Base-by-base conservation (phyloP, 176 grass and related monocot species). In the Carex littledalei region DNA sequence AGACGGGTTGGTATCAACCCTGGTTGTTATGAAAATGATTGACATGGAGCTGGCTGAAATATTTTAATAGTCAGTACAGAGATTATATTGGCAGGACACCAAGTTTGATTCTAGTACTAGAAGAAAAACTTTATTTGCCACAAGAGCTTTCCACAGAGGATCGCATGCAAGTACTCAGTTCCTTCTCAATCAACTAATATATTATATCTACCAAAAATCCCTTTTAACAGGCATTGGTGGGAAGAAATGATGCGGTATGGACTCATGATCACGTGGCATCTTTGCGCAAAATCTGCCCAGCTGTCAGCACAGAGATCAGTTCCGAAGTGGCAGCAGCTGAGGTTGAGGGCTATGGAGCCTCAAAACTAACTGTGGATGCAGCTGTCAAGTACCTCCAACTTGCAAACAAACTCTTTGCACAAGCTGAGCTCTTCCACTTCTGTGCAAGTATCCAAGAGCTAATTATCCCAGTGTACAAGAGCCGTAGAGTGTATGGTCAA, bases 331-430 rank as follows among this genome's bases (percentile, higher is more conserved):
- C 91, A 81, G 96, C 96, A 75, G 96, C 96, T 79, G 96, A 99
- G 86, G 96, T 99, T 21, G 96, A 99, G 86, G 96, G 96, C 79
- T 99, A 99, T 82, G 96, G 96, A 67, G 96, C 96, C 89, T 95
- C 96, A 54, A 99, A 99, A 80, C 79, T 99, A 58, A 95, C 93
- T 5, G 93, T 95, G 39, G 93, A 99, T 89, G 92, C 93, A 63
- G 96, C 96, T 55, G 96, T 95, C 67, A 95, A 99, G 78, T 99
- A 99, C 91, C 96, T 99, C 85, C 93, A 99, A 87, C 91, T 94
- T 63, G 96, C 93, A 14, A 91, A 95, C 74, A 99, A 94, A 60
- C 96, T 99, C 61, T 99, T 99, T 6, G 67, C 90, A 13, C 96
- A 99, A 86, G 96, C 96, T 45, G 96, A 99, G 80, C 91, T 99